Evolutionary conservation across 1,284 basidiomycete genomes (phyloP).

Genomic region (Pseudomicrostroma phylloplanum): DNA sequence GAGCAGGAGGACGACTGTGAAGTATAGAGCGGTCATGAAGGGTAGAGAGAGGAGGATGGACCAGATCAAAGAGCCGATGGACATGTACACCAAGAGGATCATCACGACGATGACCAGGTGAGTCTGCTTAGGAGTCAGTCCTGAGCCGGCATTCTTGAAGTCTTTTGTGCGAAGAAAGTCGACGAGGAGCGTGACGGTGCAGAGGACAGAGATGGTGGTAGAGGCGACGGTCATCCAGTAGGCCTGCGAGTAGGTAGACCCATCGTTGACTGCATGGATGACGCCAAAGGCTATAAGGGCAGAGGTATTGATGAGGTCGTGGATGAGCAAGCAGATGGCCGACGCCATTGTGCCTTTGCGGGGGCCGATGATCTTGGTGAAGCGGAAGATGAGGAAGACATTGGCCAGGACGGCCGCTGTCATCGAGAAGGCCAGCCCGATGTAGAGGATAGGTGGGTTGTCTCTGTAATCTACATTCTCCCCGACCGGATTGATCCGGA

Average conservation of each 20-base stretch:
- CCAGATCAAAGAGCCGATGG: slow-evolving; percentile 49
- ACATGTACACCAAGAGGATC: slow-evolving; percentile 61
- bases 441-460: slow-evolving; percentile 56
- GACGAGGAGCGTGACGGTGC: slow-evolving; percentile 64
- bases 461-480: slow-evolving; percentile 25
- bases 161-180: slow-evolving; percentile 60
- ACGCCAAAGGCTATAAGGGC: slow-evolving; percentile 64
- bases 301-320: slow-evolving; percentile 65
- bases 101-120: slow-evolving; percentile 65
- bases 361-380: slow-evolving; percentile 56
- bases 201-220: slow-evolving; percentile 63
- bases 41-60: slow-evolving; percentile 23
- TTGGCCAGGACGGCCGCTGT: slow-evolving; percentile 66
- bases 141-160: slow-evolving; percentile 63
- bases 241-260: slow-evolving; percentile 55
- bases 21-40: slow-evolving; percentile 59
- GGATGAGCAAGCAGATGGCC: slow-evolving; percentile 59
- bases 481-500: slow-evolving; percentile 20
- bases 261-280: slow-evolving; percentile 59
- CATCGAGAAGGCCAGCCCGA: slow-evolving; percentile 66
- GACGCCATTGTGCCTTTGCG: slow-evolving; percentile 60
- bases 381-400: slow-evolving; percentile 62
- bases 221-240: slow-evolving; percentile 77
- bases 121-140: slow-evolving; percentile 71
- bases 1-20: slow-evolving; percentile 62